phyloP scores from a whole-genome alignment of 73 alveolate species.

The Diophrys appendiculata region DNA sequence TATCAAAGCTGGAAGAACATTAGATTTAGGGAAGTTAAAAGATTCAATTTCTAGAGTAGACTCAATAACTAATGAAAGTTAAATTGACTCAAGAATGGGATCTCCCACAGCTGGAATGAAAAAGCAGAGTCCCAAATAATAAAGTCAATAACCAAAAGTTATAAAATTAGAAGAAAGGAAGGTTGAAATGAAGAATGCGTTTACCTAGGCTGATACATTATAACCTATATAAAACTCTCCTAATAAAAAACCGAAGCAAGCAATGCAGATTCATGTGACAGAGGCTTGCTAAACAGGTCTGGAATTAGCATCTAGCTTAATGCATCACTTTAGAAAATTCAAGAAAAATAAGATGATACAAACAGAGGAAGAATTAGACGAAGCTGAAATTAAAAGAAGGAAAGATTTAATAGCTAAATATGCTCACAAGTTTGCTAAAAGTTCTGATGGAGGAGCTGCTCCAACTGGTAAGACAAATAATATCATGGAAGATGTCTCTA shows the following conservation, averaged over 20 bases:
- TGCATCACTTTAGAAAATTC: background rate
- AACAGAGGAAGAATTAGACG: background rate
- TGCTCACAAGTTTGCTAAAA: background rate
- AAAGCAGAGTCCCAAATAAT: no score
- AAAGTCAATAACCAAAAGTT: no score
- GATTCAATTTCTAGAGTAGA: background rate
- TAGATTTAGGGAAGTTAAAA: background rate
- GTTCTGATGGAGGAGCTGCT: background rate
- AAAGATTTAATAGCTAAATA: background rate
- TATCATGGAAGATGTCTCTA: background rate
- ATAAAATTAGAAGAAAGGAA: no score
- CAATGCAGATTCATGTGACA: background rate
- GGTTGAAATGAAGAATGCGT: no score
- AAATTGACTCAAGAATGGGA: background rate
- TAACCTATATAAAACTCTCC: background rate
- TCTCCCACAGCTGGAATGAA: no score
- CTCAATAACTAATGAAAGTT: background rate
- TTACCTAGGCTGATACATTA: no score
- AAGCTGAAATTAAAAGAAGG: background rate
- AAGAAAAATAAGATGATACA: background rate
- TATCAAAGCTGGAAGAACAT: background rate
- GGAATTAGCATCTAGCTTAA: background rate
- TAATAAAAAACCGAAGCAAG: background rate
- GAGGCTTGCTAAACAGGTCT: background rate
- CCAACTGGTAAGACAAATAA: background rate